A percentile compares a stretch with the other conserved stretches of the same genome.
Conservation (phyloP, 1,284 basidiomycete species). For the Lentinula novae-zelandiae region DNA sequence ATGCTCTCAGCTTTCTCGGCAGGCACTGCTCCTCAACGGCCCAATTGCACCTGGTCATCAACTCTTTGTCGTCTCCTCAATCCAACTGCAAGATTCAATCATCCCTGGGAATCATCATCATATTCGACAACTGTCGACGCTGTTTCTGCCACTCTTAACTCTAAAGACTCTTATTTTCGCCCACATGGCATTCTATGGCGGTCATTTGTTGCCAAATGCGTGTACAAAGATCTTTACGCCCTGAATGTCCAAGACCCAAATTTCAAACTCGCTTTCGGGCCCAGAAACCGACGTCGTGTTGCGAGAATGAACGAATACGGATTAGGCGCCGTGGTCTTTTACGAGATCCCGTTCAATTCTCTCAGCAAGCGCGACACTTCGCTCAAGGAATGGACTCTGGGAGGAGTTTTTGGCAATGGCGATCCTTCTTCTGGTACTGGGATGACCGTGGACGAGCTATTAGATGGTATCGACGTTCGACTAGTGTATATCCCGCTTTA, state of each 20-base stretch:
- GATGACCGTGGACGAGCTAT: constrained; percentile 24
- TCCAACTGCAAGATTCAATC: background rate
- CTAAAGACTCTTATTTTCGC: background rate
- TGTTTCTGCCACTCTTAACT: background rate
- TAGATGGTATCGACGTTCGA: constrained; percentile 23
- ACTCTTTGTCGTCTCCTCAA: constrained; percentile 5
- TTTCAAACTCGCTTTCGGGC: no score
- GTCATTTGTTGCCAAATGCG: constrained; percentile 6
- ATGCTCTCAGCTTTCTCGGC: background rate
- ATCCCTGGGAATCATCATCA: background rate
- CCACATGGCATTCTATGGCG: constrained; percentile 10
- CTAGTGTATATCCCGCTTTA: constrained; percentile 28
- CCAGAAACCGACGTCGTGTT: constrained; percentile 19
- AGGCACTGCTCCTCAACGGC: background rate
- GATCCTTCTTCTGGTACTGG: constrained; percentile 17
- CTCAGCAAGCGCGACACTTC: background rate
- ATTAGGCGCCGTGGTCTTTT: constrained; percentile 27
- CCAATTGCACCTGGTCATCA: constrained; percentile 4
- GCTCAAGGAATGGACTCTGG: constrained; percentile 14
- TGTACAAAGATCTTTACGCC: constrained; percentile 2
- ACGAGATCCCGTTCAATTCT: constrained; percentile 18
- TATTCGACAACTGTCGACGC: background rate
- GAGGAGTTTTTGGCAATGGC: constrained; percentile 22
- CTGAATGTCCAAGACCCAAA: background rate
- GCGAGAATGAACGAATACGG: constrained; percentile 25